phyloP scores from a whole-genome alignment of 805 yeast genomes.

The Yamadazyma scolyti region DNA sequence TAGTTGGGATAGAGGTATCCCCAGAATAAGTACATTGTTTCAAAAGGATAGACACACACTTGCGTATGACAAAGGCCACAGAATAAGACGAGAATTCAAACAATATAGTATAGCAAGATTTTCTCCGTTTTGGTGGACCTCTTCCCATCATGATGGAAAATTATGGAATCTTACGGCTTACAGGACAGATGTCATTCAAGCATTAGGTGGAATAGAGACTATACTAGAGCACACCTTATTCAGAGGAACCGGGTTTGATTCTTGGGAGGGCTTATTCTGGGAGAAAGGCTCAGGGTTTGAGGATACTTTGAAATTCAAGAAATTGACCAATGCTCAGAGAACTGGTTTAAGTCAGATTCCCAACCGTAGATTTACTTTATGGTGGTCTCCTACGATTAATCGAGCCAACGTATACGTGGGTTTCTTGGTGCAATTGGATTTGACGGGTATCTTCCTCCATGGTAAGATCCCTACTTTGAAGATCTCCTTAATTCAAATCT shows the following conservation, averaged over 20 bases:
- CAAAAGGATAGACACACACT: conserved; percentile 93
- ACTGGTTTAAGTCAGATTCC: conserved; percentile 97
- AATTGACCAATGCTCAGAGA: conserved; percentile 94
- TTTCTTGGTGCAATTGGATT: conserved; percentile 89
- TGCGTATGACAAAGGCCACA: conserved; percentile 92
- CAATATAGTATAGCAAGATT: conserved; percentile 66
- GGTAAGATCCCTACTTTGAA: conserved; percentile 97
- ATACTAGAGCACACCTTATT: conserved; percentile 92
- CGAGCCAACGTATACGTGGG: conserved; percentile 98
- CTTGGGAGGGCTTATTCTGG: conserved; percentile 99
- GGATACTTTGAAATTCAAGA: conserved; percentile 90
- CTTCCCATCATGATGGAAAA: conserved; percentile 89
- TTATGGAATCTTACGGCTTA: conserved; percentile 92
- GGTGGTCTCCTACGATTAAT: conserved; percentile 99
- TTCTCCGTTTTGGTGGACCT: conserved; percentile 97
- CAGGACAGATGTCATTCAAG: conserved; percentile 93
- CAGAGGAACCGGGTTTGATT: conserved; percentile 95
- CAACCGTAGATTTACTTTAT: conserved; percentile 89
- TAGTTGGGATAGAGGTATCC: conserved; percentile 95
- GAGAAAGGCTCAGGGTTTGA: conserved; percentile 97
- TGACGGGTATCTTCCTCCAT: conserved; percentile 94
- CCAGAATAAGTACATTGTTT: conserved; percentile 90
- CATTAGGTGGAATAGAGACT: conserved; percentile 95
- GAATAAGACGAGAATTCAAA: conserved; percentile 76
- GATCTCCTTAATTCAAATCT: conserved; percentile 91